Evolutionary conservation across 139 green algal species (phyloP).

Genomic region (Limnomonas spitsbergensis): DNA sequence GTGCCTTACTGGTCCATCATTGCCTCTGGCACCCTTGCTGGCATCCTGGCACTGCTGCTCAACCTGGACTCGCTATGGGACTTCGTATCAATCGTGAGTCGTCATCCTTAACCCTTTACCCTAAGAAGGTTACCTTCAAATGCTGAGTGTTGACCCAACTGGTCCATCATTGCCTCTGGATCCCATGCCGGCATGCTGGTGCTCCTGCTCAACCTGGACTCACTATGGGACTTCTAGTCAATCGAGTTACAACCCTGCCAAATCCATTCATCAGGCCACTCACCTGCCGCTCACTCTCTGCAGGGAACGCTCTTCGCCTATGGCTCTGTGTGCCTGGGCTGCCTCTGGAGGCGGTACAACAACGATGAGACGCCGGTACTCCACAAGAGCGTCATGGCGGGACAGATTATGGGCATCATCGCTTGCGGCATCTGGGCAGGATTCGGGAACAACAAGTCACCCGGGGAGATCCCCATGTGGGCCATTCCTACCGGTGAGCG

Average conservation of each 20-base stretch:
- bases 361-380: neutral
- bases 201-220: constrained; percentile 73
- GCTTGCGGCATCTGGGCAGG: neutral
- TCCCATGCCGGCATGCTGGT: constrained; percentile 43
- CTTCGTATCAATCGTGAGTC: constrained; percentile 73
- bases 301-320: constrained; percentile 11
- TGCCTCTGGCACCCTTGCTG: neutral
- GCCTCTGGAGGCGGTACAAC: constrained; percentile 1
- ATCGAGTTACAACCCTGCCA: too few relatives aligned
- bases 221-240: constrained; percentile 78
- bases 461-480: neutral
- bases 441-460: neutral
- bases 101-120: too few relatives aligned
- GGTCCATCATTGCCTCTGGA: neutral
- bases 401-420: neutral
- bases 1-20: constrained; percentile 15
- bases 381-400: constrained; percentile 2
- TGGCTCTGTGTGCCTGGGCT: neutral
- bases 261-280: too few relatives aligned
- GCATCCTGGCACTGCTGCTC: constrained; percentile 66
- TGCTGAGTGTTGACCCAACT: too few relatives aligned
- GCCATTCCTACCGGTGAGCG: neutral
- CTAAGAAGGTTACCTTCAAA: too few relatives aligned
- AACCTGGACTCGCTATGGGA: constrained; percentile 76
- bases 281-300: neutral